Evolutionary conservation across 2,329 filamentous ascomycete species (phyloP).

Genomic region (Coniochaeta sp.): DNA sequence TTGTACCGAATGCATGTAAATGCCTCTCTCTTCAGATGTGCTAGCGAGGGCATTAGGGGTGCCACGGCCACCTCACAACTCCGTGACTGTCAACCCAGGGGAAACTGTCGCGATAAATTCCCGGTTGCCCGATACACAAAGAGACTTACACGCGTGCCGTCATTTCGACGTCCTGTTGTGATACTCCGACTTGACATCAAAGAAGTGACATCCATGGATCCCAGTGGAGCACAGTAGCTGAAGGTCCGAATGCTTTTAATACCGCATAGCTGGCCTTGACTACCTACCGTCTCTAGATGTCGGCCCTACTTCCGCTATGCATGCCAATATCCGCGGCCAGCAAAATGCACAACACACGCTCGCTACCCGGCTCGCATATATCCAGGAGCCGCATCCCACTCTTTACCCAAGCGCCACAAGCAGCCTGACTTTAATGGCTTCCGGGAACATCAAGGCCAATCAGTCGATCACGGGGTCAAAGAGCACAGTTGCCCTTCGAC

Average conservation of each 20-base stretch:
- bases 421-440: background rate
- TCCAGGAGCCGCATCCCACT: background rate
- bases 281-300: background rate
- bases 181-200: background rate
- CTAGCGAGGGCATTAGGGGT: background rate
- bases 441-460: background rate
- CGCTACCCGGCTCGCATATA: background rate
- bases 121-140: background rate
- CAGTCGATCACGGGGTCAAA: background rate
- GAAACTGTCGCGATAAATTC: background rate
- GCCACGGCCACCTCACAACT: background rate
- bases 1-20: too few relatives aligned
- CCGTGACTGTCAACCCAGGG: background rate
- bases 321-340: background rate
- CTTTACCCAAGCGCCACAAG: background rate
- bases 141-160: background rate
- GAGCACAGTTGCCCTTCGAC: background rate
- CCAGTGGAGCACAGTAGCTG: background rate
- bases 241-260: slow-evolving; percentile 1
- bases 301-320: background rate
- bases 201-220: background rate
- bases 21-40: background rate
- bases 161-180: background rate
- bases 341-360: too few relatives aligned
- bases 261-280: background rate